Conservation (phyloP, 495 filamentous ascomycete species). For the Aspergillus ellipticus region DNA sequence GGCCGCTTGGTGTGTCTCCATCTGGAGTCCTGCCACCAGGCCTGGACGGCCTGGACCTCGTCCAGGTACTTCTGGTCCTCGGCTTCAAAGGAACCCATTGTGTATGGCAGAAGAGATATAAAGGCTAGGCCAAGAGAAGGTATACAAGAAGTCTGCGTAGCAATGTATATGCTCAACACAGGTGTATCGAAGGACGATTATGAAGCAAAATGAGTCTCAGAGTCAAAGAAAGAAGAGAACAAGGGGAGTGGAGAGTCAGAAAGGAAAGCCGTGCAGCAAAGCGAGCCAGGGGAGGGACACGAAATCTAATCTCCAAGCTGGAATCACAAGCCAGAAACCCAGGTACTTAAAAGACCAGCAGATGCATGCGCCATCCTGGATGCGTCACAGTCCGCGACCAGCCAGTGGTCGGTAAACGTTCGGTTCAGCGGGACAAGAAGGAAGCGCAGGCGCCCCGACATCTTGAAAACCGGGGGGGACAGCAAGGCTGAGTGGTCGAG, state of each 20-base stretch:
- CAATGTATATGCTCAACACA: conserved; percentile 8
- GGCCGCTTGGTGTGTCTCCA: conserved; percentile 92
- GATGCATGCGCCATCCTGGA: conserved; percentile 20
- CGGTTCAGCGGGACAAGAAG: conserved; percentile 41
- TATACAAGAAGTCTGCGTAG: not conserved
- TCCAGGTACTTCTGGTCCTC: conserved; percentile 77
- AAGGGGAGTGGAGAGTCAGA: conserved; percentile 7
- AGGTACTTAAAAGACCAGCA: conserved; percentile 31
- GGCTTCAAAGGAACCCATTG: conserved; percentile 54
- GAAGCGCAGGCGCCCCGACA: conserved; percentile 15
- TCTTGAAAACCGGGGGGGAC: conserved; percentile 14
- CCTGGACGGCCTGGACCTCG: conserved; percentile 82
- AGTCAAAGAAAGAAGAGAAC: conserved; percentile 6
- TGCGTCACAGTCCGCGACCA: conserved; percentile 29
- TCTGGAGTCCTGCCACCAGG: conserved; percentile 90
- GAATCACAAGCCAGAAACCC: conserved; percentile 37
- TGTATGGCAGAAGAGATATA: conserved; percentile 9
- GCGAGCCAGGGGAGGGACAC: conserved; percentile 15
- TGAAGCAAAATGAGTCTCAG: conserved; percentile 5
- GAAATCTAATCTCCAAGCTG: conserved; percentile 15
- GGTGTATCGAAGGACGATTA: conserved; percentile 1
- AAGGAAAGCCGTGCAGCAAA: conserved; percentile 3
- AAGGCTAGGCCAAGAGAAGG: not conserved
- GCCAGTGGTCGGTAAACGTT: conserved; percentile 39
- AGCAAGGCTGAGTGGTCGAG: not conserved